Base-by-base conservation (phyloP, 371 early-diverging fungal genomes). In the Mucor mucedo region DNA sequence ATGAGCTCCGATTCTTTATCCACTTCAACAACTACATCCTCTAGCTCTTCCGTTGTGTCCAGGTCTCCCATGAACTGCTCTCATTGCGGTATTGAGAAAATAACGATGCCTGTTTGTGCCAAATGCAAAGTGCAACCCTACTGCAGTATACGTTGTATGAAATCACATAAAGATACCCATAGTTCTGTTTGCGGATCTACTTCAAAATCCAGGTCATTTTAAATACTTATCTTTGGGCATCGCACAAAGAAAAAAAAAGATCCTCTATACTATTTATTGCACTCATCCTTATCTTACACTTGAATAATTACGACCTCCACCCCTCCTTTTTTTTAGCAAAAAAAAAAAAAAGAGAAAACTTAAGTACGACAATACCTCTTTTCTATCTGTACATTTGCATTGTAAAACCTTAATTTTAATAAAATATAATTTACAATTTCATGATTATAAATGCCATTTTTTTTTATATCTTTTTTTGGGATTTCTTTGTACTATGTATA, bases 51-150 rank as follows among this genome's bases (percentile, higher is more conserved):
- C 35, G 35, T 35, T 35, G 35, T 35, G 8, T 35, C 35, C 8
- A 39, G 39, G 13, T 47, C 49, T 13, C 35, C 33, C n/a, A 27
- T 52, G 10, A 4, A 29, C 30, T 68, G 70, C 13, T 52, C 66
- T 7, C 50, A 63, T 6, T 70, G 70, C 30, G 59, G 63, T 44
- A 41, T 62, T n/a, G 70, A 70, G 55, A 70, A 70, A 40, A 5
- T 16, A 28, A 42, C 32, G 7, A 70, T 70, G 70, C 70, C 70
- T 6, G 66, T 70, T 11, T 70, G 70, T 59, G 58, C 70, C 7
- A 56, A 54, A 13, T 70, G 71, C 29, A 66, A 65, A 56, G 44
- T 49, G 13, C 66, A 66, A 33, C 55, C 63, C 52, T 70, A 70
- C 10, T 70, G 71, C 28, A 70, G 71, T 35, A 60, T 66, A 8